These are phyloP conservation scores for Rhodomyrtus psidioides DNA, from an alignment of 441 rosid species.

Conservation along the genomic window DNA sequence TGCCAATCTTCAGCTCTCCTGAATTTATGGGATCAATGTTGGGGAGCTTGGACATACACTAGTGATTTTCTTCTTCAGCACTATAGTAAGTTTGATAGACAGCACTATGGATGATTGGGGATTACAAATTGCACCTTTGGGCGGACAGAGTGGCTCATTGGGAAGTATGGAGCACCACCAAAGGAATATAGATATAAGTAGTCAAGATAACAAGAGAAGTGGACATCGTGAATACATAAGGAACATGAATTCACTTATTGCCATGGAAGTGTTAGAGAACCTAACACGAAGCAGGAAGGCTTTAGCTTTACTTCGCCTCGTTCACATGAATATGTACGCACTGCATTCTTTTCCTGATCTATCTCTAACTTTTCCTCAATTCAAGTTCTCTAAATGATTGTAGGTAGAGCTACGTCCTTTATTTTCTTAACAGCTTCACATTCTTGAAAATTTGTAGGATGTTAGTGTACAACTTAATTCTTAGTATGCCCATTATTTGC, in stretches of 20 bases:
- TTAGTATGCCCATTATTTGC: neutral
- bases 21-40: constrained; percentile 22
- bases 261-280: constrained; percentile 41
- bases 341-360: constrained; percentile 1
- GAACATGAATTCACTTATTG: constrained; percentile 29
- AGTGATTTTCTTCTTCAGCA: constrained; percentile 41
- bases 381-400: neutral
- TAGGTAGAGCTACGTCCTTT: neutral
- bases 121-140: constrained; percentile 17
- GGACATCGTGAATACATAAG: constrained; percentile 30
- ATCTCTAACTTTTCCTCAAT: neutral
- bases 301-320: constrained; percentile 34
- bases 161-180: constrained; percentile 20
- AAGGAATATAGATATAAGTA: constrained; percentile 28
- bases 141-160: constrained; percentile 5
- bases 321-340: constrained; percentile 51
- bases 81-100: constrained; percentile 34
- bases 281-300: constrained; percentile 43
- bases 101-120: constrained; percentile 43
- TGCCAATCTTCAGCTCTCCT: constrained; percentile 38
- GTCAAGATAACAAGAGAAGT: constrained; percentile 5
- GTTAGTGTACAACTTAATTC: neutral
- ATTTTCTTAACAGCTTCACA: neutral
- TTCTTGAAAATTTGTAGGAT: neutral
- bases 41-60: constrained; percentile 36